These are phyloP conservation scores for Aphanomyces stellatus DNA, from an alignment of 352 stramenopile species.

Conservation along the genomic window DNA sequence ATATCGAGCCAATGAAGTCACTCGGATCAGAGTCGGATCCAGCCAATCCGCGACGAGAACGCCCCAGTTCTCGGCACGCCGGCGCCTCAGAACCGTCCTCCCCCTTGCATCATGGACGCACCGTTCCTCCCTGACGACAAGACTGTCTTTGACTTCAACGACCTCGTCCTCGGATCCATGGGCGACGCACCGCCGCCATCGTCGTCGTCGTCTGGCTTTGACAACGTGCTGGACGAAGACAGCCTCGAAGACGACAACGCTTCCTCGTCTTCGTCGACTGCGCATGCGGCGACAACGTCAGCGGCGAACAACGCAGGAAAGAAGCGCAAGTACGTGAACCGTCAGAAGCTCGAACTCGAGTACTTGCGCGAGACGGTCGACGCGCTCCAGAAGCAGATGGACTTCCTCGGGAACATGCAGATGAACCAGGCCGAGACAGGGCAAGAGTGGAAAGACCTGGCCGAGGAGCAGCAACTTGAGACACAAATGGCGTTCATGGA, in stretches of 20 bases:
- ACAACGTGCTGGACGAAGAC: neutral
- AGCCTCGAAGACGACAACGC: neutral
- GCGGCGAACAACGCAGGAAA: too few relatives aligned
- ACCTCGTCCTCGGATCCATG: neutral
- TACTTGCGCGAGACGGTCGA: slow-evolving; percentile 16
- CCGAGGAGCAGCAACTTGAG: slow-evolving; percentile 2
- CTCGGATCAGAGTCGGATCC: too few relatives aligned
- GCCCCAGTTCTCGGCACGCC: too few relatives aligned
- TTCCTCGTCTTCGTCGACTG: neutral
- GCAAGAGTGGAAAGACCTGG: slow-evolving; percentile 15
- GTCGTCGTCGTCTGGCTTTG: too few relatives aligned
- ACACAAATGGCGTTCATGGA: slow-evolving; percentile 14
- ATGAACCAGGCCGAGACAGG: neutral
- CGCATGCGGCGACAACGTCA: neutral
- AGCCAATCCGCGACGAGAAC: neutral
- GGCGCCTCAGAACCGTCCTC: too few relatives aligned
- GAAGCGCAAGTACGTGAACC: slow-evolving; percentile 19
- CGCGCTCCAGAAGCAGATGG: slow-evolving; percentile 15
- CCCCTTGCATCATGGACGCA: neutral
- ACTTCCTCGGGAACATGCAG: slow-evolving; percentile 15
- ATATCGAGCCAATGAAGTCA: too few relatives aligned
- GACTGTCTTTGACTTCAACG: neutral
- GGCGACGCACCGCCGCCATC: neutral
- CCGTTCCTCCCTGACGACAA: neutral
- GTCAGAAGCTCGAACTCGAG: slow-evolving; percentile 18